Percentiles rank a stretch among this genome's conserved stretches.
phyloP scores from a whole-genome alignment of 2,329 filamentous ascomycete species.

The Teratosphaeriaceae sp. region DNA sequence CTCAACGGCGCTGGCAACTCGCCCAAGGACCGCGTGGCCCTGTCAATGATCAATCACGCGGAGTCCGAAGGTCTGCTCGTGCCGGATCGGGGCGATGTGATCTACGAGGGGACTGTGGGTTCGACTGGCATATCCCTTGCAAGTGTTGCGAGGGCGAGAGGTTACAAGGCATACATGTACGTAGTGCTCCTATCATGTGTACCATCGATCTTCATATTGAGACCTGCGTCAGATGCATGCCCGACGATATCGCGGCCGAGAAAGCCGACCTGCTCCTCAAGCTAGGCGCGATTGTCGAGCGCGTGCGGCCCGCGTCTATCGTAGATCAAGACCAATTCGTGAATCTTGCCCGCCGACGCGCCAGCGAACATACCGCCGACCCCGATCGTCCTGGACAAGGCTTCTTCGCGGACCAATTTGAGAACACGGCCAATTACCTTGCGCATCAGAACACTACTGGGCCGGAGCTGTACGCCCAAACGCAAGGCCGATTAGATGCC shows the following conservation, averaged over 20 bases:
- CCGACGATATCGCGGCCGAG: constrained; percentile 79
- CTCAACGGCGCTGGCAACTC: constrained; percentile 91
- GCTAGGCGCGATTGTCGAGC: constrained; percentile 86
- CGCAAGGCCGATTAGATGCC: constrained; percentile 66
- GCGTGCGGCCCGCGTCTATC: constrained; percentile 85
- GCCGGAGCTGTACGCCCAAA: constrained; percentile 81
- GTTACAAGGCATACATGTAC: constrained; percentile 85
- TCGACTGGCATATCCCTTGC: constrained; percentile 95
- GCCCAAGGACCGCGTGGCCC: constrained; percentile 89
- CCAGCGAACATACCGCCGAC: constrained; percentile 62
- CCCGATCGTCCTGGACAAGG: constrained; percentile 60
- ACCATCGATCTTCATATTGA: too few relatives aligned
- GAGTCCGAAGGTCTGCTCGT: constrained; percentile 69
- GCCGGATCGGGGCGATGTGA: constrained; percentile 79
- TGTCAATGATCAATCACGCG: constrained; percentile 78
- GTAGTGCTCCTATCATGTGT: constrained; percentile 17
- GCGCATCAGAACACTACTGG: constrained; percentile 80
- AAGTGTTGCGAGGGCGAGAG: constrained; percentile 76
- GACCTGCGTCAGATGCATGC: constrained; percentile 67
- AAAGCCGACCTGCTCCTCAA: constrained; percentile 85
- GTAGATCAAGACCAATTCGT: constrained; percentile 93
- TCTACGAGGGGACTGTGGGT: constrained; percentile 96
- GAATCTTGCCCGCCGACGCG: constrained; percentile 75
- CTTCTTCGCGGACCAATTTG: constrained; percentile 96
- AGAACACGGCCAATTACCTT: constrained; percentile 79